Evolutionary conservation across 768 basidiomycete genomes (phyloP), one percentile per base, ranked within the genome.

Genomic region (Glaciozyma martinii): DNA sequence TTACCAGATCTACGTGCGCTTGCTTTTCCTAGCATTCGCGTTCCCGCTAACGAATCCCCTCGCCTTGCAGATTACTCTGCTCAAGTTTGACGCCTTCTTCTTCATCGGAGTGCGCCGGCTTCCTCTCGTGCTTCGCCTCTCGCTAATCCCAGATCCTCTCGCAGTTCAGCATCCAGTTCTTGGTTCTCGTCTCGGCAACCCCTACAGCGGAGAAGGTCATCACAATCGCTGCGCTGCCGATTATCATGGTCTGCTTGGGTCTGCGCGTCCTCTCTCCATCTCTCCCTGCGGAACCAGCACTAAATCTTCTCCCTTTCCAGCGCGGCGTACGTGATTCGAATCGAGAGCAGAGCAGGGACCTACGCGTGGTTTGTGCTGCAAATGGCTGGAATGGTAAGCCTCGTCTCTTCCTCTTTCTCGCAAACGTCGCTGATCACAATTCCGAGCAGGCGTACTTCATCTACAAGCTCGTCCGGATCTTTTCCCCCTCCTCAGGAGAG

Each of bases 381-480:
- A 16, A 60, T 57, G 0, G 55, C 59, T 3, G 68, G 68, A 2
- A 68, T 65, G 56, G 66, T 57, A 12, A 7, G n/a, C 43, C 6
- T 58, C 16, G 3, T 43, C 42, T 33, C 23, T 18, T 47, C 8
- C 10, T n/a, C 27, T 16, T 8, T 5, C 7, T 23, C 3, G 37
- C 4, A 5, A 6, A 12, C 53, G 15, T 13, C 3, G 13, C 40
- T 46, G 23, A 21, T 18, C 1, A 9, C 23, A 9, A 21, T 10
- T 5, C 4, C 29, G 1, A 6, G 15, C n/a, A 25, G 50, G 60
- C 60, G 13, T 71, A 71, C 53, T 71, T 71, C 19, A 46, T 64
- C 23, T 71, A 32, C 61, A 71, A 71, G 40, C 43, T 71, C 42
- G 52, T 59, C 7, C 56, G 69, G 5, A 71, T 71, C 57, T 71